phyloP scores from a whole-genome alignment of 1,284 basidiomycete genomes.

The Leccinum subrobustum region DNA sequence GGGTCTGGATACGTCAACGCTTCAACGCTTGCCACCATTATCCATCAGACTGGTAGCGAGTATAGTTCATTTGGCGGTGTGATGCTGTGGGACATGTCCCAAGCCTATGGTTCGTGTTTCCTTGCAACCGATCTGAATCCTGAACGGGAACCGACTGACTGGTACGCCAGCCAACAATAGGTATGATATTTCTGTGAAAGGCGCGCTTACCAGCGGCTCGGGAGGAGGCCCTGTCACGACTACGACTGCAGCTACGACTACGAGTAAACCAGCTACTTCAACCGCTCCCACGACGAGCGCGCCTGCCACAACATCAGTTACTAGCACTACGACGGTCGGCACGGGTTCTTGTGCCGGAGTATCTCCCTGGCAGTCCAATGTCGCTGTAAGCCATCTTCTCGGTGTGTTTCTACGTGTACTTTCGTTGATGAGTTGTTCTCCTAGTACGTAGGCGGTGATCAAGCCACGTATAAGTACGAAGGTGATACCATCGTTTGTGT shows the following conservation, averaged over 20 bases:
- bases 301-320: constrained; percentile 27
- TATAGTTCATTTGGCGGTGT: constrained; percentile 69
- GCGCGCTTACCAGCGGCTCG: constrained; percentile 16
- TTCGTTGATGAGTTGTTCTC: constrained; percentile 1
- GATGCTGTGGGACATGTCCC: constrained; percentile 68
- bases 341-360: constrained; percentile 45
- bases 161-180: constrained; percentile 19
- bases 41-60: constrained; percentile 41
- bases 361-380: constrained; percentile 44
- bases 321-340: constrained; percentile 11
- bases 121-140: not conserved
- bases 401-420: not conserved
- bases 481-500: not conserved
- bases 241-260: constrained; percentile 15
- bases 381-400: constrained; percentile 39
- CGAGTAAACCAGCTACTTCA: constrained; percentile 17
- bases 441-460: constrained; percentile 21
- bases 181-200: constrained; percentile 26
- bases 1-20: constrained; percentile 52
- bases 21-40: constrained; percentile 46
- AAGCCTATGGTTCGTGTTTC: constrained; percentile 44
- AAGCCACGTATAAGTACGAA: constrained; percentile 24
- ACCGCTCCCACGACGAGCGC: constrained; percentile 28
- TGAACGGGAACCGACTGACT: not conserved
- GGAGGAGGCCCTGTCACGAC: constrained; percentile 5